phyloP scores from a whole-genome alignment of 2,329 filamentous ascomycete genomes.

The Colletotrichum sublineola region DNA sequence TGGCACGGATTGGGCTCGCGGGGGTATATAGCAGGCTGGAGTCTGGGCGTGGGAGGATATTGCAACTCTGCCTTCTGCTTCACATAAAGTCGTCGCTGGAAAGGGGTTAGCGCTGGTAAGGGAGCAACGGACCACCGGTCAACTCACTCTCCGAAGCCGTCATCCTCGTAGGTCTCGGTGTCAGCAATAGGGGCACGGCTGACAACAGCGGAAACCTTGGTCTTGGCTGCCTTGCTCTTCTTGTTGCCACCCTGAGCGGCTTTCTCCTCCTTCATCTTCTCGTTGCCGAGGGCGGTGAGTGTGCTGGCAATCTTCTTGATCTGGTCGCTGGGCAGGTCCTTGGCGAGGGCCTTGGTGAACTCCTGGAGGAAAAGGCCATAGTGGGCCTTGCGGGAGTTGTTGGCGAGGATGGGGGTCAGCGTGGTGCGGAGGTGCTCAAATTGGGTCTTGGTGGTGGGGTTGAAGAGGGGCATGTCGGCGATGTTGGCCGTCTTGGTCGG shows the following conservation, averaged over 20 bases:
- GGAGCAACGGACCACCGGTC: neutral
- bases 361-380: conserved; percentile 93
- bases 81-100: conserved; percentile 80
- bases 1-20: conserved; percentile 23
- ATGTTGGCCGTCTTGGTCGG: conserved; percentile 87
- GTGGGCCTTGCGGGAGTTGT: conserved; percentile 87
- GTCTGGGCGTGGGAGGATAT: conserved; percentile 36
- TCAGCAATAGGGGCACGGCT: conserved; percentile 74
- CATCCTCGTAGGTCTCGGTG: conserved; percentile 83
- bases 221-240: conserved; percentile 98
- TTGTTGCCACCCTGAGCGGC: conserved; percentile 92
- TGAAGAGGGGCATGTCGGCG: conserved; percentile 84
- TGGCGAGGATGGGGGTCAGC: conserved; percentile 81
- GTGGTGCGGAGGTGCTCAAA: conserved; percentile 85
- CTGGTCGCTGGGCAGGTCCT: conserved; percentile 90
- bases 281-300: conserved; percentile 91
- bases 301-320: conserved; percentile 95
- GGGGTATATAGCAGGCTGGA: conserved; percentile 16
- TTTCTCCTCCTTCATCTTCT: conserved; percentile 99
- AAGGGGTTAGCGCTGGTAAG: conserved; percentile 43
- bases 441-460: conserved; percentile 87
- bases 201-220: conserved; percentile 85
- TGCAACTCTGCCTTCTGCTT: conserved; percentile 51
- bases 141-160: conserved; percentile 85
- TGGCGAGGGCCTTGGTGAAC: conserved; percentile 87